Evolutionary conservation across 2,329 filamentous ascomycete species (phyloP).

Genomic region (Nemania sp.): DNA sequence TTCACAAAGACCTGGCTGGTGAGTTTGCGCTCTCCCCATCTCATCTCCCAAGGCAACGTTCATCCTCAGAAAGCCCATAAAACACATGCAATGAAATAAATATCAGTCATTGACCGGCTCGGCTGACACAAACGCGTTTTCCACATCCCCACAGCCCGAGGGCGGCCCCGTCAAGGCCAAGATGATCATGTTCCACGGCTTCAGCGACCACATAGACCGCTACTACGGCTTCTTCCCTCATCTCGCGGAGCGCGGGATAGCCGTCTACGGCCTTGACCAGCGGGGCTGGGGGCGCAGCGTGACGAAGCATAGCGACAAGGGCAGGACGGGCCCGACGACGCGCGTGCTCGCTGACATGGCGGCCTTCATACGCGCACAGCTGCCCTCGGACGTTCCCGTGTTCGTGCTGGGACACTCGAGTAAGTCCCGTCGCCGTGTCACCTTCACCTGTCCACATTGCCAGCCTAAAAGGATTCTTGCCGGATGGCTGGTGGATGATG

Average conservation of each 20-base stretch:
- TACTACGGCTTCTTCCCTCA: conserved; percentile 76
- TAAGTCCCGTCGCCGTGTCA: conserved; percentile 14
- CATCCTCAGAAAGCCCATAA: too few relatives aligned
- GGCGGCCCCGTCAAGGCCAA: conserved; percentile 66
- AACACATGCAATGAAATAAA: not conserved
- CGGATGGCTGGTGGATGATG: too few relatives aligned
- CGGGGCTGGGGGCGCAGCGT: conserved; percentile 85
- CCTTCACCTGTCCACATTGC: not conserved
- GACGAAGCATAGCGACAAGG: conserved; percentile 62
- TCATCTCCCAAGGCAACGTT: too few relatives aligned
- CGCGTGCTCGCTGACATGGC: conserved; percentile 78
- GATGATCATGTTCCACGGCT: conserved; percentile 84
- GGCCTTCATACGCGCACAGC: conserved; percentile 69
- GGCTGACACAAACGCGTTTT: not conserved
- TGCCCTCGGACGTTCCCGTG: conserved; percentile 57
- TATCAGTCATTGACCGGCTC: too few relatives aligned
- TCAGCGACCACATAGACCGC: conserved; percentile 80
- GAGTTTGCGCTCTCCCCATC: too few relatives aligned
- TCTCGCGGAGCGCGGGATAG: conserved; percentile 73
- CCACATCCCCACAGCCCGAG: conserved; percentile 52
- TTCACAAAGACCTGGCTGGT: conserved; percentile 65
- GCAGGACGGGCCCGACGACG: conserved; percentile 73
- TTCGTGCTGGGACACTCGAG: conserved; percentile 88
- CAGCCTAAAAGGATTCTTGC: too few relatives aligned
- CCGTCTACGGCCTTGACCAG: conserved; percentile 81